Percentiles rank a stretch among this genome's conserved stretches.
Conservation (phyloP, 768 basidiomycete species). For the Amanita inopinata region DNA sequence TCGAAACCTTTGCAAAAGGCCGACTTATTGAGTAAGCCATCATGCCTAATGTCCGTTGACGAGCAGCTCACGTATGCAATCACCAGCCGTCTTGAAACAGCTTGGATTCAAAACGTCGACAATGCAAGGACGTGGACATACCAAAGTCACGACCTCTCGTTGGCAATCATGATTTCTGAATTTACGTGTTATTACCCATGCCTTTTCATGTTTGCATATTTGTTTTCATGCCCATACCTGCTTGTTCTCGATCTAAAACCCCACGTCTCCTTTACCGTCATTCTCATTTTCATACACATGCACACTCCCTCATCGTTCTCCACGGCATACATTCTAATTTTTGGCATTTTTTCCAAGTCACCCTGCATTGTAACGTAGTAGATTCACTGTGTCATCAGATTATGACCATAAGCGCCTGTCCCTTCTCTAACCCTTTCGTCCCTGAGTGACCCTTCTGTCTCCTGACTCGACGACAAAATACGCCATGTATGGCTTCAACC, state of each 20-base stretch:
- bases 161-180: background rate
- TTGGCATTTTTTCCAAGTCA: conserved; percentile 11
- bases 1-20: conserved; percentile 86
- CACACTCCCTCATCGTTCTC: conserved; percentile 7
- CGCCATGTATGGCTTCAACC: background rate
- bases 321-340: conserved; percentile 8
- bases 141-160: conserved; percentile 41
- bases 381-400: conserved; percentile 25
- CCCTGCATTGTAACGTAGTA: conserved; percentile 40
- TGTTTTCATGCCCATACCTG: conserved; percentile 7
- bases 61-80: conserved; percentile 2
- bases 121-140: conserved; percentile 43
- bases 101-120: conserved; percentile 87
- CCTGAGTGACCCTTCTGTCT: background rate
- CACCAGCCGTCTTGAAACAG: conserved; percentile 60
- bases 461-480: background rate
- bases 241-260: conserved; percentile 9
- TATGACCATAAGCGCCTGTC: conserved; percentile 9
- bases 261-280: conserved; percentile 15
- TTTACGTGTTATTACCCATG: background rate
- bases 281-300: conserved; percentile 10
- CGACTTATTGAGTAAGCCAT: conserved; percentile 53
- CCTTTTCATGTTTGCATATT: conserved; percentile 6
- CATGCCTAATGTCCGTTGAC: background rate
- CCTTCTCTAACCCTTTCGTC: conserved; percentile 1